Percentiles rank a stretch among this genome's conserved stretches.
phyloP scores from a whole-genome alignment of 257 asterid genomes.

The Marsdenia floribunda region DNA sequence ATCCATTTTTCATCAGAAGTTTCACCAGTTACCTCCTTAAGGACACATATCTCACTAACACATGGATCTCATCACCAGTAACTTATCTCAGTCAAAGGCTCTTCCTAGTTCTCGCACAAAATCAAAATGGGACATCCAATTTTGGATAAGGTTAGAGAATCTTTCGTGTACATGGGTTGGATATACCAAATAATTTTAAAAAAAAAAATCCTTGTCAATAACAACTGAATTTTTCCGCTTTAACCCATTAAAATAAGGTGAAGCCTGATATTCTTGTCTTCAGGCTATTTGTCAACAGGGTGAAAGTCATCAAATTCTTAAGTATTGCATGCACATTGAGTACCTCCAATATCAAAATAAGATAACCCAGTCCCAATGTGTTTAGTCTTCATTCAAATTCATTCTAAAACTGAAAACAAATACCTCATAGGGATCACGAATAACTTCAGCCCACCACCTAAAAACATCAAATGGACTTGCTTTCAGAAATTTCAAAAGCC shows the following conservation, averaged over 20 bases:
- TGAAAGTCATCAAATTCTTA: neutral
- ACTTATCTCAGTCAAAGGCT: neutral
- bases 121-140: neutral
- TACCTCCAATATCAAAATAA: neutral
- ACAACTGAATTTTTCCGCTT: neutral
- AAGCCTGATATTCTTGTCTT: neutral
- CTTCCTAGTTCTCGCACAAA: neutral
- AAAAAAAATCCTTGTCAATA: neutral
- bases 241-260: neutral
- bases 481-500: conserved; percentile 78
- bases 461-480: conserved; percentile 77
- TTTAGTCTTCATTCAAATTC: neutral
- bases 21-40: too few relatives aligned
- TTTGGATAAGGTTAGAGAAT: neutral
- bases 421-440: conserved; percentile 91
- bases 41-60: too few relatives aligned
- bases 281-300: neutral
- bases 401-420: conserved; percentile 2
- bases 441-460: conserved; percentile 93
- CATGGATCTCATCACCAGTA: too few relatives aligned
- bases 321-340: neutral
- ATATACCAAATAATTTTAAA: neutral
- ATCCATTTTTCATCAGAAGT: too few relatives aligned
- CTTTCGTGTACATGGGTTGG: neutral
- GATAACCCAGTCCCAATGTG: neutral